A percentile compares a stretch with the other conserved stretches of the same genome.
Conservation (phyloP, 2,329 filamentous ascomycete species). For the Pseudomassariella vexata region DNA sequence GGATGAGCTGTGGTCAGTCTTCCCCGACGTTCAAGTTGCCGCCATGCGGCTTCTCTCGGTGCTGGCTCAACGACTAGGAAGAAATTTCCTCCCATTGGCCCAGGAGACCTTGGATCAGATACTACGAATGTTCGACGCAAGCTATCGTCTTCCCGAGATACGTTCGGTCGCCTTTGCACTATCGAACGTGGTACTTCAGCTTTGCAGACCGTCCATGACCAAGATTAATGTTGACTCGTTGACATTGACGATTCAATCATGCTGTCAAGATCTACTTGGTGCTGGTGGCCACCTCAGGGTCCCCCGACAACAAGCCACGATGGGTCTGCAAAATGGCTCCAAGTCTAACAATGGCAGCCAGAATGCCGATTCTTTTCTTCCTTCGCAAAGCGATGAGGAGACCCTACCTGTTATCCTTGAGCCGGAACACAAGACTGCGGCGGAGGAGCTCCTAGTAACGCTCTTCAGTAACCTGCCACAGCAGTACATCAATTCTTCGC, state of each 20-base stretch:
- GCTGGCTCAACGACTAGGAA: conserved; percentile 53
- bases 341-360: conserved; percentile 38
- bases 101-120: conserved; percentile 66
- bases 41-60: conserved; percentile 57
- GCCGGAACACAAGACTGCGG: conserved; percentile 46
- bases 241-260: conserved; percentile 55
- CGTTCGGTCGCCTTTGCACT: conserved; percentile 57
- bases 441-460: conserved; percentile 54
- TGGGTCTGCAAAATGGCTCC: conserved; percentile 28
- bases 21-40: conserved; percentile 70
- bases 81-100: conserved; percentile 52
- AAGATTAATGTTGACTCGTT: conserved; percentile 62
- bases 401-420: conserved; percentile 27
- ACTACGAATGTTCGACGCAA: conserved; percentile 62
- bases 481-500: conserved; percentile 60
- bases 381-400: conserved; percentile 29
- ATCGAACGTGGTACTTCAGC: conserved; percentile 48
- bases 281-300: conserved; percentile 42
- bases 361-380: conserved; percentile 71
- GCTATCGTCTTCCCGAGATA: conserved; percentile 45
- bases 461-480: conserved; percentile 61
- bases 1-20: conserved; percentile 66
- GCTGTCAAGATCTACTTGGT: conserved; percentile 68
- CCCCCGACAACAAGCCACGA: conserved; percentile 22
- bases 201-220: conserved; percentile 60